Conservation (phyloP, 495 filamentous ascomycete genomes). For the Podospora pseudocomata region DNA sequence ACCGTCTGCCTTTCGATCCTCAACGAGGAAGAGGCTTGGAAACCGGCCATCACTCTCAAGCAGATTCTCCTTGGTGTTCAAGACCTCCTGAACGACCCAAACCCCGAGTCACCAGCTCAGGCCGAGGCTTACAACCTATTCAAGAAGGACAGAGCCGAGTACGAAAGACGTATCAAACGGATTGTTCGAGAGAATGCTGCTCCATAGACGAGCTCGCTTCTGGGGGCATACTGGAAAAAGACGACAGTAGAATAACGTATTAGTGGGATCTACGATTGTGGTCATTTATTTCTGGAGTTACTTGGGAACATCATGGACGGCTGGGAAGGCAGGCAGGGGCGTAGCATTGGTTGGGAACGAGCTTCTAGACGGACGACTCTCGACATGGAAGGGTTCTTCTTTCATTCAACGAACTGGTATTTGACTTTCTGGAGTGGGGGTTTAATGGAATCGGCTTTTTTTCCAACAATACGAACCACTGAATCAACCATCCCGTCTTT, state of each 20-base stretch:
- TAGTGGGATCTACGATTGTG: slow-evolving; percentile 7
- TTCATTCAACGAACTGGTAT: slow-evolving; percentile 8
- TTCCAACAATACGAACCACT: not conserved
- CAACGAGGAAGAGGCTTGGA: slow-evolving; percentile 98
- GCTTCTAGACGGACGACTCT: slow-evolving; percentile 16
- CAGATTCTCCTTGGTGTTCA: slow-evolving; percentile 95
- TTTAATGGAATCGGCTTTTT: not conserved
- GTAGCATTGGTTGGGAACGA: slow-evolving; percentile 10
- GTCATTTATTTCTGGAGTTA: slow-evolving; percentile 19
- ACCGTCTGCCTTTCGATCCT: slow-evolving; percentile 97
- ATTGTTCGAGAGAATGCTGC: slow-evolving; percentile 86
- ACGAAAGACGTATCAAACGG: slow-evolving; percentile 80
- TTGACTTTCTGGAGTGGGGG: slow-evolving; percentile 8
- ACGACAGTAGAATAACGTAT: not conserved
- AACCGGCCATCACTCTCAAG: slow-evolving; percentile 96
- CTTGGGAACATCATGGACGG: slow-evolving; percentile 23
- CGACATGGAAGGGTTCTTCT: slow-evolving; percentile 4
- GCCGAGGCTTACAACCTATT: slow-evolving; percentile 97
- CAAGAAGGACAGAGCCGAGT: slow-evolving; percentile 82
- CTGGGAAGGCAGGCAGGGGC: slow-evolving; percentile 9
- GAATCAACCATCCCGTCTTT: not conserved
- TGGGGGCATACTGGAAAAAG: not conserved
- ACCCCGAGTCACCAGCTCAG: slow-evolving; percentile 94
- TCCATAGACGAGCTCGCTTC: slow-evolving; percentile 19
- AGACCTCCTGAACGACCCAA: slow-evolving; percentile 91